phyloP scores from a whole-genome alignment of 2,329 filamentous ascomycete genomes.

The Cadophora sp. region DNA sequence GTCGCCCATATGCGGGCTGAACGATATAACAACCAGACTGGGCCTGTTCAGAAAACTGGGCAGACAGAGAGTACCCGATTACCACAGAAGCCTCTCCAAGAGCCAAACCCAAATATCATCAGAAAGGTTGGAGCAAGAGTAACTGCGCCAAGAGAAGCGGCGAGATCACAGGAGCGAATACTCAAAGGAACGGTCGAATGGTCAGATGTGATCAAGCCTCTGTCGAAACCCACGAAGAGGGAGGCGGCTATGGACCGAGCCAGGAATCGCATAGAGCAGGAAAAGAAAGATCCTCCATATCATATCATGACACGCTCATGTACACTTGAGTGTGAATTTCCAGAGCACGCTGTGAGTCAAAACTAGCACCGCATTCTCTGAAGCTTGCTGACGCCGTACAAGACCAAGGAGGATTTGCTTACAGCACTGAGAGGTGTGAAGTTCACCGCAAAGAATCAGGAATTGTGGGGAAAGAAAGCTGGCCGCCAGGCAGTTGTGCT shows the following conservation, averaged over 20 bases:
- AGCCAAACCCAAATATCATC: too few relatives aligned
- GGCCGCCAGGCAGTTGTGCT: conserved; percentile 39
- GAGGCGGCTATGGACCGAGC: background rate
- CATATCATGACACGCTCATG: background rate
- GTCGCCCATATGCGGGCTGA: too few relatives aligned
- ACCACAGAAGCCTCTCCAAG: too few relatives aligned
- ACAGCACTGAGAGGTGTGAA: background rate
- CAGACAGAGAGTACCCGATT: too few relatives aligned
- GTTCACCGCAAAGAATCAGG: background rate
- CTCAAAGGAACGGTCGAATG: too few relatives aligned
- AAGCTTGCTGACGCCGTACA: background rate
- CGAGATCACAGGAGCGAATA: too few relatives aligned
- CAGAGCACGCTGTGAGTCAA: conserved; percentile 8
- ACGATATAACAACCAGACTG: too few relatives aligned
- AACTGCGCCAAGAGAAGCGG: too few relatives aligned
- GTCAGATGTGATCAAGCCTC: background rate
- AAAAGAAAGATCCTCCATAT: background rate
- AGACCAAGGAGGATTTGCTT: conserved; percentile 11
- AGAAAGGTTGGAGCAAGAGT: too few relatives aligned
- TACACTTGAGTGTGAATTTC: conserved; percentile 8
- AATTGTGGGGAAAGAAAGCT: background rate
- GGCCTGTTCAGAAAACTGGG: too few relatives aligned
- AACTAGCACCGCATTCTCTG: too few relatives aligned
- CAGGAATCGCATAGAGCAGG: background rate
- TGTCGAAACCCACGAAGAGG: background rate